Base-by-base conservation (phyloP, 768 basidiomycete genomes). In the Austroboletus festivus region DNA sequence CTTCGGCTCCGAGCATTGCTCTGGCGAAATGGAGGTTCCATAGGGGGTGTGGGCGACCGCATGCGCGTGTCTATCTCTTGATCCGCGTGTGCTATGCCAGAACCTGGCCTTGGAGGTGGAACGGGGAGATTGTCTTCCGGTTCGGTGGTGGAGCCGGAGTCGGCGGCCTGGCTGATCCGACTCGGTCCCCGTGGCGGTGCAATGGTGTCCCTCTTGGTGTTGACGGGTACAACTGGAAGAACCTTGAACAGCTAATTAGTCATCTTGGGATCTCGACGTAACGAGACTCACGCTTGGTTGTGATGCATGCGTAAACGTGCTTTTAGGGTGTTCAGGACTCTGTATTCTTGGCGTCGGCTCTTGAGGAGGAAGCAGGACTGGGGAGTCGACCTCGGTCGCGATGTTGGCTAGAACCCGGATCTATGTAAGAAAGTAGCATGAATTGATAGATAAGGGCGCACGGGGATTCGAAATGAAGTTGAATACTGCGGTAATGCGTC, bases 401-500 rank as follows among this genome's bases (percentile, higher is more conserved):
- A 88, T 70, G 47, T 72, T 65, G 40, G 85, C 86, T 88, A 47
- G 52, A 58, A 50, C 22, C 37, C 34, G 38, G 31, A 46, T 51
- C 58, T 24, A 49, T 54, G 47, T 54, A 46, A 54, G 40, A 34
- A 41, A 31, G 33, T n/a, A 40, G 35, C 38, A 35, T 22, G 42
- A 37, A n/a, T n/a, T 33, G 35, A 40, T 26, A 54, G 47, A 51
- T 45, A 50, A 42, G 46, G 23, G 38, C 86, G 65, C 58, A 89
- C 88, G 85, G 57, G 80, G 76, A 41, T 83, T 78, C 51, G 79
- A 66, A 46, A 73, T 64, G 67, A 82, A 85, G 65, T 86, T 85
- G 60, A 86, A 79, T 58, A 84, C 70, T 20, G 88, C 84, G 9
- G 86, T 81, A 70, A 87, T 79, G 44, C 88, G 83, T 51, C 79